phyloP scores from a whole-genome alignment of 1,139 yeast genomes.

The Candida neerlandica region DNA sequence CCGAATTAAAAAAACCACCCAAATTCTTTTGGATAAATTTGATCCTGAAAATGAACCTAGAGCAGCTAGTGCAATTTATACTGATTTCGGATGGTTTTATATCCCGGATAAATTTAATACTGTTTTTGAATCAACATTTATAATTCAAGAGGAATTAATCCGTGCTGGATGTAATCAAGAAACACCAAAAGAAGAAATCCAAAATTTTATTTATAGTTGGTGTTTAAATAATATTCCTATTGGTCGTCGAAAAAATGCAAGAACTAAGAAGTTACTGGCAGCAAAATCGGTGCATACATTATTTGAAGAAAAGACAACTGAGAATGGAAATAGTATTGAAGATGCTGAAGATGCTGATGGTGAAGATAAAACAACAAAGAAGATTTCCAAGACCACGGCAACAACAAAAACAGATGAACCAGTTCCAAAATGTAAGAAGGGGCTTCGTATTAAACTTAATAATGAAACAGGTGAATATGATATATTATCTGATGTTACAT shows the following conservation, averaged over 20 bases:
- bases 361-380: too few species aligned
- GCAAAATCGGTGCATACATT: not conserved
- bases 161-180: not conserved
- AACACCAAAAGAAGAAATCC: slow-evolving; percentile 11
- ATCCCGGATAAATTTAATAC: slow-evolving; percentile 23
- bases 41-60: slow-evolving; percentile 17
- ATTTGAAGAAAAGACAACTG: too few species aligned
- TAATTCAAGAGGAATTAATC: slow-evolving; percentile 9
- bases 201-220: slow-evolving; percentile 7
- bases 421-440: too few species aligned
- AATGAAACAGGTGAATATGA: slow-evolving; percentile 5
- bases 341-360: too few species aligned
- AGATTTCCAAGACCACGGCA: not conserved
- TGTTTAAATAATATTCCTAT: not conserved
- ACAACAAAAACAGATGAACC: too few species aligned
- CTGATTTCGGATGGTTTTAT: slow-evolving; percentile 37
- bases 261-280: not conserved
- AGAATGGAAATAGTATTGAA: too few species aligned
- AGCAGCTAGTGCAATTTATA: slow-evolving; percentile 23
- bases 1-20: not conserved
- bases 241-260: not conserved
- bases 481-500: not conserved
- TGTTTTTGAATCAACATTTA: slow-evolving; percentile 17
- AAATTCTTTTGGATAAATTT: not conserved
- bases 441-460: not conserved